Evolutionary conservation across 352 stramenopile species (phyloP).

Genomic region (Pythium rishiriense): DNA sequence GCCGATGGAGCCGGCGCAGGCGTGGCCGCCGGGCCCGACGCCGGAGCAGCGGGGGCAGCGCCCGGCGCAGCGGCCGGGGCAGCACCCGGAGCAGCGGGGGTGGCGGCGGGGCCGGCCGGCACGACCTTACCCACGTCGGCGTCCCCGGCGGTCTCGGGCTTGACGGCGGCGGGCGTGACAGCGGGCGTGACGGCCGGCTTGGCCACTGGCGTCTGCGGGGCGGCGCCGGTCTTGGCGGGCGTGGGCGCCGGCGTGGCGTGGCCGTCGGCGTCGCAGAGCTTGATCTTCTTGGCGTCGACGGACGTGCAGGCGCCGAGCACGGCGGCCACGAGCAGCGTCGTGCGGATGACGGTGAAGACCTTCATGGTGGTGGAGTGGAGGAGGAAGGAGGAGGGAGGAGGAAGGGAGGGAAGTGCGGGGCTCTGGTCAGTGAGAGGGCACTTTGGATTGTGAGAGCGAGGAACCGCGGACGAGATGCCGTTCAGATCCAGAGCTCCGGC

Average conservation of each 20-base stretch:
- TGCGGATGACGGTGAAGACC: slow-evolving; percentile 22
- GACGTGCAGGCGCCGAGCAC: slow-evolving; percentile 15
- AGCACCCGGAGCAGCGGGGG: slow-evolving; percentile 5
- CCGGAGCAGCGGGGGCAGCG: slow-evolving; percentile 7
- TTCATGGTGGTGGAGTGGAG: slow-evolving; percentile 17
- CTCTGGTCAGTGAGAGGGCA: slow-evolving; percentile 5
- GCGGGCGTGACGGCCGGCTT: slow-evolving; percentile 1
- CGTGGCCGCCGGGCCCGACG: neutral
- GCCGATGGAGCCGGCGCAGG: neutral
- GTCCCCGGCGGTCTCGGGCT: neutral
- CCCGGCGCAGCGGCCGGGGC: slow-evolving; percentile 3
- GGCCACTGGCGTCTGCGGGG: neutral
- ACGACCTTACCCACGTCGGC: slow-evolving; percentile 4
- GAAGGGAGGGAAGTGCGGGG: neutral
- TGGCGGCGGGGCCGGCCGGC: neutral
- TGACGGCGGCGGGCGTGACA: neutral
- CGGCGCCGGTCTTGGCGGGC: slow-evolving; percentile 8
- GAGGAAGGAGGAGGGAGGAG: neutral
- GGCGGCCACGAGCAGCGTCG: slow-evolving; percentile 23
- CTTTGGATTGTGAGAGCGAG: slow-evolving; percentile 6
- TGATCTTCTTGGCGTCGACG: slow-evolving; percentile 26
- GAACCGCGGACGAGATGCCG: neutral
- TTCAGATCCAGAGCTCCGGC: slow-evolving; percentile 2
- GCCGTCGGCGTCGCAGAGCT: slow-evolving; percentile 24
- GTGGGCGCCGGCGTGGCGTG: slow-evolving; percentile 17